These are phyloP conservation scores for Ophiognomonia clavigignenti-juglandacearum DNA, from an alignment of 2,329 filamentous ascomycete genomes.

Conservation along the genomic window DNA sequence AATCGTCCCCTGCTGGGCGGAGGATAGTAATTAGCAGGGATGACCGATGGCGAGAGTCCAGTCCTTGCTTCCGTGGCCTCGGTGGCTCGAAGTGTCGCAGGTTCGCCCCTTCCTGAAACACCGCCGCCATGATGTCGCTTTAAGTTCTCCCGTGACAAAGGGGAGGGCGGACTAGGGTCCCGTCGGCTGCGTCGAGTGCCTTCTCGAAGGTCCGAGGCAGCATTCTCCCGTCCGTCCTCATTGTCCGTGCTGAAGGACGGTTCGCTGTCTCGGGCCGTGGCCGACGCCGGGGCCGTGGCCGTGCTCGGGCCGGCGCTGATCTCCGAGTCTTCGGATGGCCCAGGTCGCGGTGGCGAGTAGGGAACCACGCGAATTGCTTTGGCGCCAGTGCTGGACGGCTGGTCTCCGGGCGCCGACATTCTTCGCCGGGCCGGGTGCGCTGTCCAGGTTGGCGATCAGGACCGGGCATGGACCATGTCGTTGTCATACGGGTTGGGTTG, in stretches of 20 bases:
- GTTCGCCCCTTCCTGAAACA: conserved; percentile 42
- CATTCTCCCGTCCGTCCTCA: conserved; percentile 4
- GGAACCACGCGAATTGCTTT: conserved; percentile 42
- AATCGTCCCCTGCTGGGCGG: conserved; percentile 23
- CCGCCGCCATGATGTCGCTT: conserved; percentile 24
- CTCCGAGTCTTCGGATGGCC: conserved; percentile 13
- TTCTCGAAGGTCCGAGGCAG: background rate
- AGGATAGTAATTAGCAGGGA: conserved; percentile 32
- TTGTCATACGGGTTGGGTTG: conserved; percentile 21
- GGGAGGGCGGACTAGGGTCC: background rate
- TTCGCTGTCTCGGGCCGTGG: background rate
- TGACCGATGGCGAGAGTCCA: conserved; percentile 27
- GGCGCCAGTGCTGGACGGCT: conserved; percentile 32
- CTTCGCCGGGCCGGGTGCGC: conserved; percentile 18
- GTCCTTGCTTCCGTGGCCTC: conserved; percentile 24
- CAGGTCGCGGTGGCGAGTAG: conserved; percentile 40
- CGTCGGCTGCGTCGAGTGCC: conserved; percentile 2
- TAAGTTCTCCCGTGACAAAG: conserved; percentile 12
- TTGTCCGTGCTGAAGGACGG: background rate
- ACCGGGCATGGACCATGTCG: conserved; percentile 23
- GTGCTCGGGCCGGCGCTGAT: background rate
- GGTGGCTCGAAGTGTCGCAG: conserved; percentile 24
- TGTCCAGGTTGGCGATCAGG: conserved; percentile 22
- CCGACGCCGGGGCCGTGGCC: conserved; percentile 19
- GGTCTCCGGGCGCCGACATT: conserved; percentile 23